phyloP scores from a whole-genome alignment of 345 rosid genomes.

The Citrus hindsii region DNA sequence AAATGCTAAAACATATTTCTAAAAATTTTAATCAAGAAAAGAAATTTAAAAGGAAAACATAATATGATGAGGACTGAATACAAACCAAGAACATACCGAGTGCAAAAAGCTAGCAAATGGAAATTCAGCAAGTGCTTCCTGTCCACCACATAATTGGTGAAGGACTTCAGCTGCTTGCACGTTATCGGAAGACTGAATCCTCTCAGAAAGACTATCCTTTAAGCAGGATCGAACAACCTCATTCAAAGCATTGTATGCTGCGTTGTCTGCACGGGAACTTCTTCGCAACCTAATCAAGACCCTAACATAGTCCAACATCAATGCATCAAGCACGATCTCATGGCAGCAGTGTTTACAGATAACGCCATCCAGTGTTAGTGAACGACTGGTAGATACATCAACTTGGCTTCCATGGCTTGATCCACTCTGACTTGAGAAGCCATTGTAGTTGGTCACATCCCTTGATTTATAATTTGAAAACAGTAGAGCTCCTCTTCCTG shows the following conservation, averaged over 20 bases:
- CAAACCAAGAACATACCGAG: conserved; percentile 43
- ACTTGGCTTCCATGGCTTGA: no score
- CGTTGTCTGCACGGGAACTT: conserved; percentile 65
- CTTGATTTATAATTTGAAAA: conserved; percentile 44
- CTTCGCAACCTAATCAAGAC: conserved; percentile 81
- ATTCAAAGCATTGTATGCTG: conserved; percentile 61
- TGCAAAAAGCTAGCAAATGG: conserved; percentile 84
- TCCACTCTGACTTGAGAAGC: not conserved
- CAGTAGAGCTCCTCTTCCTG: conserved; percentile 89
- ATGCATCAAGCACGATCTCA: no score
- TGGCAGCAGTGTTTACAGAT: no score
- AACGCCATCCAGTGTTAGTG: no score
- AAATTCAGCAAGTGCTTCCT: conserved; percentile 90
- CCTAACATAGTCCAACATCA: conserved; percentile 20
- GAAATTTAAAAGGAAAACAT: not conserved
- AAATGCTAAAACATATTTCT: not conserved
- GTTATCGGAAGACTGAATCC: conserved; percentile 34
- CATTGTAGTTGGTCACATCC: conserved; percentile 39
- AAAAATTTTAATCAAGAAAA: not conserved
- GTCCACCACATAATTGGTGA: conserved; percentile 47
- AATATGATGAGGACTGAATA: not conserved
- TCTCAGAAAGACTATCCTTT: conserved; percentile 35
- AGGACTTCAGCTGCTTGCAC: conserved; percentile 27
- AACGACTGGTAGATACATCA: no score
- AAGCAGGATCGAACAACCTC: conserved; percentile 55